Evolutionary conservation across 495 filamentous ascomycete genomes (phyloP), one percentile per base, ranked within the genome.

Genomic region (Rhizodiscina lignyota): DNA sequence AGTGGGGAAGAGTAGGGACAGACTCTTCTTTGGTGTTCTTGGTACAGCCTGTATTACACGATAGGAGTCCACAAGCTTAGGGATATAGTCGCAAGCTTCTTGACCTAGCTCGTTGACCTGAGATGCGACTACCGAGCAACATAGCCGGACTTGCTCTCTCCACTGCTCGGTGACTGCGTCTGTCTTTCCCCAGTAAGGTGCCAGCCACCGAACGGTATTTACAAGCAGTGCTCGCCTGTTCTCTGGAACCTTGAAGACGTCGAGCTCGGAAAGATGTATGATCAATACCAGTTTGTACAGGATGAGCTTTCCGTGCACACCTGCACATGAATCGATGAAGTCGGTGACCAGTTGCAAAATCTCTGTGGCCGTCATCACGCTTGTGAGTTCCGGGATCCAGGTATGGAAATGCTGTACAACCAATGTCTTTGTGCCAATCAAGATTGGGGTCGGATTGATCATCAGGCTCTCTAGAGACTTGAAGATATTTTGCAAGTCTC

Each of bases 341-440:
- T 83, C 81, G 35, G 86, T 79, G 18, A 87, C 84, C 33, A 96
- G 76, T 48, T 92, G 74, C 35, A 94, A 58, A 39, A 94, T 89
- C 52, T 99, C 86, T 38, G 80, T 78, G 1, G 75, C 72, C 11
- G 63, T 70, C 47, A 99, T 67, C 22, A 86, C 63, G 11, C 74
- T 70, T 3, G 70, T 68, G 4, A 96, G 70, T 43, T 93, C 85
- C 0, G 89, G 91, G 8, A 99, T 61, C 89, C 89, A 96, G 2
- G 80, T 76, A 51, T 96, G 89, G 53, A 96, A 93, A 56, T 96
- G 80, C 52, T 99, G 89, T 13, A 96, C 86, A 4, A 91, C 79
- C 21, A 99, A 58, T 1, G 89, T 96, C 52, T 96, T 91, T 39
- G 80, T 94, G 19, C 89, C 89, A 21, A 99, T 76, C 32, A 94